These are phyloP conservation scores for Acacia crassicarpa DNA, from an alignment of 306 rosid genomes.

Conservation along the genomic window DNA sequence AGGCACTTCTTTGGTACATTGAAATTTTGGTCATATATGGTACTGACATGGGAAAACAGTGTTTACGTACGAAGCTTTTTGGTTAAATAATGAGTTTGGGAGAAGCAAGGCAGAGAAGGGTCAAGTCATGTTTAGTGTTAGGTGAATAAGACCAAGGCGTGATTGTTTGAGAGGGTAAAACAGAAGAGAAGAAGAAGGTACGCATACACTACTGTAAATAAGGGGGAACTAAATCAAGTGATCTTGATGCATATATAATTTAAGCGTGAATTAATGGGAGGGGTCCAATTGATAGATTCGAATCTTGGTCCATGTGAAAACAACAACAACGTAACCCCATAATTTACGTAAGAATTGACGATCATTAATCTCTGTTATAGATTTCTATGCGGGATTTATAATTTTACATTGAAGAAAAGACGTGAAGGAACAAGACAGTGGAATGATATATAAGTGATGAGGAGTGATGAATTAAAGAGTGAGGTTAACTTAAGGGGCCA, in stretches of 20 bases:
- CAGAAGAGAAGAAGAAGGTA: neutral
- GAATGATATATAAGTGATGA: neutral
- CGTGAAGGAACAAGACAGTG: neutral
- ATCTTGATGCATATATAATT: neutral
- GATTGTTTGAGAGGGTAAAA: neutral
- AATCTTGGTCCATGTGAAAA: neutral
- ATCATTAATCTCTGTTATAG: neutral
- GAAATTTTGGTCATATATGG: neutral
- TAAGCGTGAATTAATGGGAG: neutral
- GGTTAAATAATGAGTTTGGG: neutral
- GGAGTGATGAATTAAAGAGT: neutral
- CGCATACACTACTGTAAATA: neutral
- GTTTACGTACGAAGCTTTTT: neutral
- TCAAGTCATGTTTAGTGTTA: neutral
- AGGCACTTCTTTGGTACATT: neutral
- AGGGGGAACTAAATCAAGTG: too few species aligned
- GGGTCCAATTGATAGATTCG: neutral
- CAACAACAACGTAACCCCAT: neutral
- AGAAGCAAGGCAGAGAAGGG: neutral
- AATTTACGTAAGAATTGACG: too few species aligned
- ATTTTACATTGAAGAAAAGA: neutral
- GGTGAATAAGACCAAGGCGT: neutral
- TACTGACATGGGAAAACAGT: neutral
- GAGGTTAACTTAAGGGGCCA: neutral
- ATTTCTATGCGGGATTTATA: neutral